These are phyloP conservation scores for Pseudopithomyces maydicus DNA, from an alignment of 2,329 filamentous ascomycete genomes.

Conservation along the genomic window DNA sequence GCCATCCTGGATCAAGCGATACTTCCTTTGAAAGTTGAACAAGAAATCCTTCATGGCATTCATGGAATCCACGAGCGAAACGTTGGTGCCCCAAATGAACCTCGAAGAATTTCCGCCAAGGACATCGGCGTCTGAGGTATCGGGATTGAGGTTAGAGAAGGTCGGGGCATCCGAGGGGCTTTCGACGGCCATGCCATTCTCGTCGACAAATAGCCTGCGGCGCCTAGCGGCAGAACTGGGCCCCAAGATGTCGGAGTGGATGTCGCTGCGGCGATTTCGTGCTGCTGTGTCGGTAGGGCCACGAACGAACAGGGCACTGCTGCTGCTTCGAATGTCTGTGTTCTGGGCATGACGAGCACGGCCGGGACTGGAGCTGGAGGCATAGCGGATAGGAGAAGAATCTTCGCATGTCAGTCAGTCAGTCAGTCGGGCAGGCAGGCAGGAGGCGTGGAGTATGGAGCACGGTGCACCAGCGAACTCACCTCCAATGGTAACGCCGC, in stretches of 20 bases:
- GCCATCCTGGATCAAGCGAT: conserved; percentile 90
- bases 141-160: conserved; percentile 73
- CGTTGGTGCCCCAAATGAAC: conserved; percentile 96
- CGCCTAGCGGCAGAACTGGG: conserved; percentile 54
- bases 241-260: conserved; percentile 73
- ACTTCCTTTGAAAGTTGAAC: conserved; percentile 89
- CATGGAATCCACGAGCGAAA: conserved; percentile 89
- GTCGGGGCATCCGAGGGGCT: conserved; percentile 63
- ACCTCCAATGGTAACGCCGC: conserved; percentile 67
- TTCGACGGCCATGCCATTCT: conserved; percentile 64
- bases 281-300: conserved; percentile 59
- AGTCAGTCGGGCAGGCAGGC: too few relatives aligned
- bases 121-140: conserved; percentile 88
- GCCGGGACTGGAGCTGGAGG: conserved; percentile 86
- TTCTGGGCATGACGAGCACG: conserved; percentile 63
- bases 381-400: conserved; percentile 91
- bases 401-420: conserved; percentile 60
- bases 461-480: too few relatives aligned
- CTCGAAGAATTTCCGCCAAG: conserved; percentile 81
- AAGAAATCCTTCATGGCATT: conserved; percentile 90
- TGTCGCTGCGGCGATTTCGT: conserved; percentile 77
- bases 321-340: conserved; percentile 78
- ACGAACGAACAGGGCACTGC: conserved; percentile 84
- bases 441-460: not conserved
- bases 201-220: conserved; percentile 67